Base-by-base conservation (phyloP, 139 green algal species). In the Edaphochlamys debaryana region DNA sequence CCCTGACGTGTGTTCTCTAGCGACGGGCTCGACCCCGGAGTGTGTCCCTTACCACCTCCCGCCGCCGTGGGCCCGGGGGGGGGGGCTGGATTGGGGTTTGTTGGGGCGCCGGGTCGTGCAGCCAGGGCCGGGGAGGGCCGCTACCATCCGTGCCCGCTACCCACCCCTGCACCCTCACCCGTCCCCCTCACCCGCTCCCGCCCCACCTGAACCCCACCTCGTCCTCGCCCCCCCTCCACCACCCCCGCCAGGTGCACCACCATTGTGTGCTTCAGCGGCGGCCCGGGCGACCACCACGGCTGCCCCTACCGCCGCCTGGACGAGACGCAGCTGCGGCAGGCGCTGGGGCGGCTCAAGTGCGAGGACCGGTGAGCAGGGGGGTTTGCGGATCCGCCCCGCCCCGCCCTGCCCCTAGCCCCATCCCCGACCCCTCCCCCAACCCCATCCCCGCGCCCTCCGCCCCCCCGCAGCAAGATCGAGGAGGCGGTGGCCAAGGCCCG, bases 301-400 rank as follows among this genome's bases (percentile, higher is more conserved):
- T 99, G 97, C 88, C 97, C 97, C 8, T 99, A 98, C 93, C 92
- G 91, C 58, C 95, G 93, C 0, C 90, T 96, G 58, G 85, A 91
- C 62, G 86, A 93, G 67, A 85, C 91, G 4, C 67, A 79, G 41
- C 90, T 99, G 45, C 78, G 90, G 0, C 88, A 85, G 0, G 82
- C 91, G 32, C 87, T 98, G 58, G 37, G 70, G 0, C 69, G 82
- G 3, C 67, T 98, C 34, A 73, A 68, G 4, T 89, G 82, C 78
- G 63, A 66, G 42, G 85, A 88, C 67, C 88, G 83, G 87, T 96
- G 85, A 63, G 82, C 11, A 22, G 3, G 9, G 32, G 36, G 36
- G n/a, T 20, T 29, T 5, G 56, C 56, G 9, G 56, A 9, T 54
- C 45, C 45, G 11, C 11, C 45, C 45, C 45, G 45, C 45, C 20